Evolutionary conservation across 2,329 filamentous ascomycete genomes (phyloP), one percentile per base, ranked within the genome.

Genomic region (Alternaria sp.): DNA sequence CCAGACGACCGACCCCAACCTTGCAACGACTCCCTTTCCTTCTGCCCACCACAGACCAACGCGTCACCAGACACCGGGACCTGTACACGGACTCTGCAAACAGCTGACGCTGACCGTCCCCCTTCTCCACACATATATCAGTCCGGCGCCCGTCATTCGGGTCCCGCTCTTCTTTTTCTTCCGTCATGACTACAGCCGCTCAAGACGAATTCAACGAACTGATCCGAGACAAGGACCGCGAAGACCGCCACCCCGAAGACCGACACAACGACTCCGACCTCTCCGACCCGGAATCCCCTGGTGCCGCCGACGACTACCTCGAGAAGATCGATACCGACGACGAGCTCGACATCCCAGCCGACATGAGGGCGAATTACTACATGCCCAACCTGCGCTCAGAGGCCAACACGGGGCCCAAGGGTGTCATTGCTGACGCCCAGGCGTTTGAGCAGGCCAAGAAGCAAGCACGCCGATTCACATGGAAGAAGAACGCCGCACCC

Each of bases 381-480:
- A 82, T 85, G 78, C 80, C 92, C 73, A 86, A 85, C 75, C 87
- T 92, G 64, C 79, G 92, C 78, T 88, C 84, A 57, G 89, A 90
- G 61, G 87, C 88, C 69, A 89, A 92, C 70, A 95, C 92, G 3
- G 92, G 92, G 50, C 92, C 94, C 70, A 95, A 95, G 83, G 92
- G 92, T 66, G 92, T 96, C 79, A 95, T 96, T 75, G 91, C 92
- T 71, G 92, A 96, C 77, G 92, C 92, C 41, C 87, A 92, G 74
- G 89, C 89, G 73, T 95, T 91, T 79, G 90, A 93, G 81, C 85
- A 87, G 73, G 90, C 91, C 12, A 79, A 75, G 70, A 79, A 79
- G 69, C 75, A 79, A 66, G 74, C 75, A 9, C 64, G 73, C 25
- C 73, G 77, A 23, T 78, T 77, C 70, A 78, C 75, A n/a, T 77